Conservation (phyloP, 2,329 filamentous ascomycete species). For the Xylariaceae sp. region DNA sequence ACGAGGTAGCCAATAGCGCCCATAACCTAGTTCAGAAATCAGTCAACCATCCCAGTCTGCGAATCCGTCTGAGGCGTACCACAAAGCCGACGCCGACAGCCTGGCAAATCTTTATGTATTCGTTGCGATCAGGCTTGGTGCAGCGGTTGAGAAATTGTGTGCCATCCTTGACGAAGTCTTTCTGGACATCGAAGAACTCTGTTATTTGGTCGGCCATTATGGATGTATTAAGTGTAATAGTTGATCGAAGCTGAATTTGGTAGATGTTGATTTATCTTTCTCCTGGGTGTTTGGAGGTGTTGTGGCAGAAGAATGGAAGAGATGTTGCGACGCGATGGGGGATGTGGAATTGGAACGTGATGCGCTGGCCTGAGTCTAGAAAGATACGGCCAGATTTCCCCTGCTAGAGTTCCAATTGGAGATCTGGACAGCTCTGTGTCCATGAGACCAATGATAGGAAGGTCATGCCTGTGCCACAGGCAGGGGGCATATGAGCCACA, state of each 20-base stretch:
- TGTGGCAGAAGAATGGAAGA: background rate
- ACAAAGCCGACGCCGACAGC: slow-evolving; percentile 73
- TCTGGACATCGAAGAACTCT: slow-evolving; percentile 72
- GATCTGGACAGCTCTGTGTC: no score
- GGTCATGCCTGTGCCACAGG: no score
- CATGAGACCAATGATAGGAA: no score
- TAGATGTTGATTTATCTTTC: background rate
- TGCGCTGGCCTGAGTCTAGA: slow-evolving; percentile 24
- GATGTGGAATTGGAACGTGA: slow-evolving; percentile 7
- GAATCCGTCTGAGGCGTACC: slow-evolving; percentile 43
- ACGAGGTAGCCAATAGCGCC: slow-evolving; percentile 70
- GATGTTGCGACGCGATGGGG: slow-evolving; percentile 13
- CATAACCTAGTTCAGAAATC: slow-evolving; percentile 24
- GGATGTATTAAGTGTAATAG: background rate
- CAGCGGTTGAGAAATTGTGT: slow-evolving; percentile 67
- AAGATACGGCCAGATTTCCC: slow-evolving; percentile 36
- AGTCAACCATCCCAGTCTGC: background rate
- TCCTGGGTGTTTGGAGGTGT: background rate
- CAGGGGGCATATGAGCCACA: no score
- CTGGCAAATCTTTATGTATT: slow-evolving; percentile 60
- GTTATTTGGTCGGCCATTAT: slow-evolving; percentile 71
- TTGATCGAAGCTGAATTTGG: background rate
- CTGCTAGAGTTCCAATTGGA: slow-evolving; percentile 6
- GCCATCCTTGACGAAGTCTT: slow-evolving; percentile 68
- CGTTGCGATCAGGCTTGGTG: slow-evolving; percentile 56